Percentiles rank a stretch among this genome's conserved stretches.
phyloP scores from a whole-genome alignment of 2,329 filamentous ascomycete species.

The Sporothrix brasiliensis region DNA sequence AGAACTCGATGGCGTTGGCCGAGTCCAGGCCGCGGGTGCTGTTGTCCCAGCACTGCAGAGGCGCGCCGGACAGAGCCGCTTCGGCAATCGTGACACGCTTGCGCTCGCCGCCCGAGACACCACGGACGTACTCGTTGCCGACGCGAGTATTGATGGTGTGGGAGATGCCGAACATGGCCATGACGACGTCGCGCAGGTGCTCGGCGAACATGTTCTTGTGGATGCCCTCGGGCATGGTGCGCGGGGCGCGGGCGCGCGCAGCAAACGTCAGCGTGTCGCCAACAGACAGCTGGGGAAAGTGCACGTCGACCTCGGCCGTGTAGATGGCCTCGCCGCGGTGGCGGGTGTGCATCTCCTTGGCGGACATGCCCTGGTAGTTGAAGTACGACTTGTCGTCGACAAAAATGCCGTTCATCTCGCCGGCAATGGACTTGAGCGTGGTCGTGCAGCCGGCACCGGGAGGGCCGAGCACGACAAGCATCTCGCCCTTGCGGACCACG shows the following conservation, averaged over 20 bases:
- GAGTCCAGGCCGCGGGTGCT: constrained; percentile 73
- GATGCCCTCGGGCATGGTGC: constrained; percentile 62
- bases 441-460: constrained; percentile 79
- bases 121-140: constrained; percentile 74
- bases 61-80: constrained; percentile 60
- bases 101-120: constrained; percentile 73
- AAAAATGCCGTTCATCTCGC: constrained; percentile 78
- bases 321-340: constrained; percentile 88
- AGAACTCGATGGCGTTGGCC: constrained; percentile 75
- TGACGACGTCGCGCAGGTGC: constrained; percentile 70
- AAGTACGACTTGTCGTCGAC: constrained; percentile 71
- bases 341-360: constrained; percentile 73
- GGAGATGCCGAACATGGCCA: constrained; percentile 74
- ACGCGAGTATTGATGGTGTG: constrained; percentile 74
- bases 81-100: constrained; percentile 68
- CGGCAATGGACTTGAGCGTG: constrained; percentile 80
- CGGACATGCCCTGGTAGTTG: constrained; percentile 77
- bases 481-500: constrained; percentile 69
- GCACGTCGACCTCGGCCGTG: constrained; percentile 79
- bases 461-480: constrained; percentile 74
- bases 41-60: constrained; percentile 71
- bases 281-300: constrained; percentile 76
- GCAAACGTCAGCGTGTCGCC: constrained; percentile 80
- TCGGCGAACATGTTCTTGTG: constrained; percentile 53
- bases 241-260: constrained; percentile 68